Evolutionary conservation across 768 basidiomycete genomes (phyloP), one percentile per base, ranked within the genome.

Genomic region (Podaxis sp.): DNA sequence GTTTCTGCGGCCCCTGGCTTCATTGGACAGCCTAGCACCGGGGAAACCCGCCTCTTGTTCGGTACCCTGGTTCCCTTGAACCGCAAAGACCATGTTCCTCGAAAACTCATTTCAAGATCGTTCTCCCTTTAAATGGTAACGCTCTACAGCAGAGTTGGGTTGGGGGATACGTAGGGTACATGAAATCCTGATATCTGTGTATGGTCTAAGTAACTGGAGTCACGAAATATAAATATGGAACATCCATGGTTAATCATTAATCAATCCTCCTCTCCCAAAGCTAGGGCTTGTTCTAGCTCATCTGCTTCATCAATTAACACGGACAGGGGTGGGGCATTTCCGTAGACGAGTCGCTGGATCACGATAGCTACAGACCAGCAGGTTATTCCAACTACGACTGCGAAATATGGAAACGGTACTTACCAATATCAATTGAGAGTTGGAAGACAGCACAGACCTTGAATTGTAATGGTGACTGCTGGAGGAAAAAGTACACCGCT

Each of bases 401-500:
- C 26, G 24, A 26, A 58, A 37, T 50, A 62, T 51, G 61, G 49
- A 41, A 46, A 20, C 6, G 28, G 24, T 24, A 74, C 90, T 66
- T 64, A 91, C 92, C 88, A 65, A 83, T 70, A 74, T 95, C 93
- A 46, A 94, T 75, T 1, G 89, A 89, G 50, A 95, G 74, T 71
- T 95, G 93, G 71, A 94, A 94, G 63, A 94, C 80, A 4, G 90
- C 88, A 66, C 93, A 94, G 44, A 85, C 84, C 73, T 89, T 87
- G 80, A 95, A 95, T 68, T 91, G 93, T 55, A 95, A 69, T 1
- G 91, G 89, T 0, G 87, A 88, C 12, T 78, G 72, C 70, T 89
- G 83, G 54, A 87, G 65, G 75, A 95, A 93, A 74, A 94, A 95
- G 70, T 95, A 95, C 2, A 82, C 80, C 11, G 88, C 86, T 72